Conservation (phyloP, 2,329 filamentous ascomycete species). For the Coniosporium uncinatum region DNA sequence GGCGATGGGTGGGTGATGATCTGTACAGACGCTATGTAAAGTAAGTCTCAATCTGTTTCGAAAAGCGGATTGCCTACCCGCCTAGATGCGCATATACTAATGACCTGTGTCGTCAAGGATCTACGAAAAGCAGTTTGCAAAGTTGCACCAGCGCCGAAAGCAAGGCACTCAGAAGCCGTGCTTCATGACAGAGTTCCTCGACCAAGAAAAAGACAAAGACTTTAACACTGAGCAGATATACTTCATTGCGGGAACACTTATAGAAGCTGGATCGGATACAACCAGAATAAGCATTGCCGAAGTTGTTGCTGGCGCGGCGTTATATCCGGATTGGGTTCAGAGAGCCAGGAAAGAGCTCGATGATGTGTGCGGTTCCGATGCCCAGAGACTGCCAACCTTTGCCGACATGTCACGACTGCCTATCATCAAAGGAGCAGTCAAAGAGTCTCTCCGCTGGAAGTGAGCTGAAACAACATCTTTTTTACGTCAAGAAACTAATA, state of each 20-base stretch:
- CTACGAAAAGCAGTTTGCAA: conserved; percentile 26
- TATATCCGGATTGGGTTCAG: conserved; percentile 15
- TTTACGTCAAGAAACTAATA: no score
- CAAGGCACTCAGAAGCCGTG: conserved; percentile 22
- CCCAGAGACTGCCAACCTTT: conserved; percentile 19
- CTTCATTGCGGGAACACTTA: conserved; percentile 30
- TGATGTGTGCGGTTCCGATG: conserved; percentile 16
- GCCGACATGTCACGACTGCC: conserved; percentile 17
- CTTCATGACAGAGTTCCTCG: conserved; percentile 25
- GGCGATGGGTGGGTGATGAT: conserved; percentile 15
- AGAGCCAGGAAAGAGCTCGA: conserved; percentile 20
- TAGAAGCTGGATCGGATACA: conserved; percentile 39
- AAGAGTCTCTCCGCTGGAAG: conserved; percentile 23
- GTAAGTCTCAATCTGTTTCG: no score
- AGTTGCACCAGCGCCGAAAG: conserved; percentile 16
- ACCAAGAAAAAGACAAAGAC: conserved; percentile 16
- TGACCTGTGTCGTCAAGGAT: no score
- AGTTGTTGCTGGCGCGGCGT: conserved; percentile 18
- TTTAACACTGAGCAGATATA: conserved; percentile 29
- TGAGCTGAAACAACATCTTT: no score
- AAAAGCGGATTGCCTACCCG: no score
- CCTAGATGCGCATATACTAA: no score
- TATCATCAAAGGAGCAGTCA: conserved; percentile 17
- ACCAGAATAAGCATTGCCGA: conserved; percentile 25
- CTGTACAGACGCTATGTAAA: conserved; percentile 24